Conservation (phyloP, 1,284 basidiomycete genomes). For the Filobasidium uniguttulatum region DNA sequence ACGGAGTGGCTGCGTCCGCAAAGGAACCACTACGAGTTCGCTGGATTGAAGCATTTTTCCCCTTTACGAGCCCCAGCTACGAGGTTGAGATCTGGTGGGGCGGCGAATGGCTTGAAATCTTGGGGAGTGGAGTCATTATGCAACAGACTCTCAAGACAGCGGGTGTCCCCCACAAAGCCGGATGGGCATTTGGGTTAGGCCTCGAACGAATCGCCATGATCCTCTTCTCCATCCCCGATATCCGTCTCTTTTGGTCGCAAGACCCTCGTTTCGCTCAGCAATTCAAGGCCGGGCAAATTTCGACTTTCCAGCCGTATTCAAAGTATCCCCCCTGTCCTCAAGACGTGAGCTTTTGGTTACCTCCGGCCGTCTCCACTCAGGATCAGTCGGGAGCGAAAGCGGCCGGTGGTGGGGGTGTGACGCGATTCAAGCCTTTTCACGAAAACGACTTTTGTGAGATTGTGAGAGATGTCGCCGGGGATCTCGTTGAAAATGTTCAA, state of each 20-base stretch:
- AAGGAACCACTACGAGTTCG: conserved; percentile 61
- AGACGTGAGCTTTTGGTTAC: conserved; percentile 84
- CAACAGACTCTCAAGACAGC: conserved; percentile 78
- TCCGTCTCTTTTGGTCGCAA: conserved; percentile 94
- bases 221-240: conserved; percentile 91
- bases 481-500: conserved; percentile 80
- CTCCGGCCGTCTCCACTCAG: conserved; percentile 29
- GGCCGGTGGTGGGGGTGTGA: conserved; percentile 13
- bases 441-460: conserved; percentile 97
- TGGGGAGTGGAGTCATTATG: conserved; percentile 84
- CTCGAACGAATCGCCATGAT: conserved; percentile 98
- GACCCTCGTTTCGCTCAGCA: conserved; percentile 80
- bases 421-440: conserved; percentile 44
- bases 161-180: conserved; percentile 72
- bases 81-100: conserved; percentile 96
- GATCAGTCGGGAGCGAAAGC: conserved; percentile 13
- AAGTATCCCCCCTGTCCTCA: conserved; percentile 79
- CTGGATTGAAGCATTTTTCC: conserved; percentile 98
- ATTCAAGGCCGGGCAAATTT: conserved; percentile 63
- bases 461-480: conserved; percentile 79
- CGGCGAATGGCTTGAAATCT: conserved; percentile 93
- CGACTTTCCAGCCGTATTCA: conserved; percentile 72
- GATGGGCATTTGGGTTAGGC: conserved; percentile 97
- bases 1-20: conserved; percentile 15
- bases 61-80: conserved; percentile 92